Evolutionary conservation across 345 rosid genomes (phyloP).

Genomic region (Excoecaria agallocha): DNA sequence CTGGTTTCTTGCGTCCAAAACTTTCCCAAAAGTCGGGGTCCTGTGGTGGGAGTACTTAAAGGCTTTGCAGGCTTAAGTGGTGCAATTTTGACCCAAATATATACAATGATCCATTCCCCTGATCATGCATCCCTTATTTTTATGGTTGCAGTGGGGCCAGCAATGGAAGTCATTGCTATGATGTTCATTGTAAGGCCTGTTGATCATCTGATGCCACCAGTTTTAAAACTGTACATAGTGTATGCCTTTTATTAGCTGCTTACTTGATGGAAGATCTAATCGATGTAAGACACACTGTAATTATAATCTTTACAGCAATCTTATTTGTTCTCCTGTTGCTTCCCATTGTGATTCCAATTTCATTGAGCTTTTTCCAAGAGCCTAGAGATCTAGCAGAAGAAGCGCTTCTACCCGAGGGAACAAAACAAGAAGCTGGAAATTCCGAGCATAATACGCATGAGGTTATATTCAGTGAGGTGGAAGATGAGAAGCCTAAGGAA

Average conservation of each 20-base stretch:
- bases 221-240: constrained; percentile 62
- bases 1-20: constrained; percentile 94
- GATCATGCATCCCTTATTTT: constrained; percentile 80
- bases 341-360: constrained; percentile 69
- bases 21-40: constrained; percentile 96
- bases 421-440: constrained; percentile 49
- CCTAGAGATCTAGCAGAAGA: constrained; percentile 48
- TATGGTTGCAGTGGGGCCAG: constrained; percentile 96
- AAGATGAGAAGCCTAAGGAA: constrained; percentile 90
- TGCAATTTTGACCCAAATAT: constrained; percentile 87
- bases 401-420: constrained; percentile 47
- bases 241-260: constrained; percentile 79
- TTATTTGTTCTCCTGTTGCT: constrained; percentile 59
- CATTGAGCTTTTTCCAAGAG: constrained; percentile 48
- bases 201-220: constrained; percentile 61
- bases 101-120: constrained; percentile 66
- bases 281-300: constrained; percentile 45
- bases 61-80: constrained; percentile 99
- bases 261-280: constrained; percentile 90
- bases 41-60: constrained; percentile 93
- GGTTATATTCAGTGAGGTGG: constrained; percentile 82
- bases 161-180: constrained; percentile 60
- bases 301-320: constrained; percentile 49
- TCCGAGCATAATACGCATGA: constrained; percentile 38
- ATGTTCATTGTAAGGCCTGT: constrained; percentile 94